Percentiles rank a stretch among this genome's conserved stretches.
Evolutionary conservation across 805 yeast genomes (phyloP).

Genomic region (Metschnikowia drakensbergensis): DNA sequence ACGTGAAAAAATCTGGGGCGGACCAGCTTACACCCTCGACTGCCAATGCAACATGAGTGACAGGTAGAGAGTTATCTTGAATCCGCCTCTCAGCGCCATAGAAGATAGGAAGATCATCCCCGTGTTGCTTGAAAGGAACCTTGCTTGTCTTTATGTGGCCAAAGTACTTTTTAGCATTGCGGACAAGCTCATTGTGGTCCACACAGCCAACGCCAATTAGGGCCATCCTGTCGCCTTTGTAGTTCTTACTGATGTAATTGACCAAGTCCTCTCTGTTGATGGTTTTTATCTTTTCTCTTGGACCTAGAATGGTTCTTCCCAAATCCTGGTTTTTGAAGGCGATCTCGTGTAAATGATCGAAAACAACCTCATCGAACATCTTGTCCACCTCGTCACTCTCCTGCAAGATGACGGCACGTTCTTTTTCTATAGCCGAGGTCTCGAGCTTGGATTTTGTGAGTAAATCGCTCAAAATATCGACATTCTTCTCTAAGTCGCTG

Average conservation of each 20-base stretch:
- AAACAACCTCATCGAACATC: slow-evolving; percentile 97
- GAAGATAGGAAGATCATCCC: slow-evolving; percentile 74
- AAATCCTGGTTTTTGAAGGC: slow-evolving; percentile 87
- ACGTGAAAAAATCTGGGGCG: slow-evolving; percentile 91
- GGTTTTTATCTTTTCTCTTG: slow-evolving; percentile 79
- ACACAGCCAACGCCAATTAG: slow-evolving; percentile 96
- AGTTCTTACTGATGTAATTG: slow-evolving; percentile 77
- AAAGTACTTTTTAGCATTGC: slow-evolving; percentile 71
- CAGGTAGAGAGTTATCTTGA: slow-evolving; percentile 77
- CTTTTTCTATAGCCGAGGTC: slow-evolving; percentile 83
- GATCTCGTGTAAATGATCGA: slow-evolving; percentile 92
- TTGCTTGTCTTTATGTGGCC: slow-evolving; percentile 61
- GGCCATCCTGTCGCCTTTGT: slow-evolving; percentile 96
- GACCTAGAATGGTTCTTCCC: slow-evolving; percentile 96
- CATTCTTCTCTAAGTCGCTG: slow-evolving; percentile 76
- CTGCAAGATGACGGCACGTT: slow-evolving; percentile 92
- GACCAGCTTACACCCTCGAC: slow-evolving; percentile 99
- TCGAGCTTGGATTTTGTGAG: slow-evolving; percentile 83
- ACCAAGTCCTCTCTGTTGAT: slow-evolving; percentile 74
- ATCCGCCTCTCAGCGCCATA: slow-evolving; percentile 83
- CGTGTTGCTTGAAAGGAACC: slow-evolving; percentile 67
- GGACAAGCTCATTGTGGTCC: slow-evolving; percentile 77
- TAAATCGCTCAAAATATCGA: slow-evolving; percentile 86
- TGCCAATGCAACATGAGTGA: slow-evolving; percentile 87
- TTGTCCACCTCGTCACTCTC: slow-evolving; percentile 98